Percentiles rank a stretch among this genome's conserved stretches.
Conservation (phyloP, 2,329 filamentous ascomycete species). For the Fragosphaeria purpurea region DNA sequence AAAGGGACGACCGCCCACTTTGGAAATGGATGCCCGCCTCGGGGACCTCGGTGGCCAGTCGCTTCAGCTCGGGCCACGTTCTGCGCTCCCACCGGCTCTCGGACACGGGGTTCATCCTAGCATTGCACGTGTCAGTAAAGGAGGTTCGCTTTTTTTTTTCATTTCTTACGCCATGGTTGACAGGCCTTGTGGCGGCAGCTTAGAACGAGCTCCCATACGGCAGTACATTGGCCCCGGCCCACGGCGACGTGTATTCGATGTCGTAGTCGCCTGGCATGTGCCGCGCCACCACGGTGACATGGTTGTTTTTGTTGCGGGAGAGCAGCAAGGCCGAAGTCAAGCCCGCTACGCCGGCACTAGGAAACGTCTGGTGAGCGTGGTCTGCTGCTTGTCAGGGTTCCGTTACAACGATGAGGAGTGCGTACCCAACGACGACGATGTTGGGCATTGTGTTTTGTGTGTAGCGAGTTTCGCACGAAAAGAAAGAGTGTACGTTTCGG, state of each 20-base stretch:
- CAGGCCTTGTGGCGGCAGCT: too few relatives aligned
- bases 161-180: too few relatives aligned
- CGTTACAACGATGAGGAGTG: background rate
- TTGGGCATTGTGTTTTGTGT: constrained; percentile 19
- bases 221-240: constrained; percentile 74
- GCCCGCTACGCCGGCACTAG: constrained; percentile 39
- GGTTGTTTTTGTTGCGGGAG: constrained; percentile 32
- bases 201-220: constrained; percentile 41
- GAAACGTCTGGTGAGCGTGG: too few relatives aligned
- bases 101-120: constrained; percentile 33
- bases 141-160: background rate
- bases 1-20: constrained; percentile 28
- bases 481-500: too few relatives aligned
- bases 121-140: background rate
- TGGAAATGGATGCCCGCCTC: constrained; percentile 77
- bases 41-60: constrained; percentile 53
- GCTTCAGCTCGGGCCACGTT: constrained; percentile 53
- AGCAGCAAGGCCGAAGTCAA: constrained; percentile 41
- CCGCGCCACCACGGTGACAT: constrained; percentile 45
- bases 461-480: too few relatives aligned
- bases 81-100: constrained; percentile 48
- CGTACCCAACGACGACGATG: constrained; percentile 29
- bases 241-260: constrained; percentile 81
- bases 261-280: constrained; percentile 93
- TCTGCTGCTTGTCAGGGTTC: background rate